A percentile compares a stretch with the other conserved stretches of the same genome.
phyloP scores from a whole-genome alignment of 23 red algal genomes.

The Gracilaria caudata region DNA sequence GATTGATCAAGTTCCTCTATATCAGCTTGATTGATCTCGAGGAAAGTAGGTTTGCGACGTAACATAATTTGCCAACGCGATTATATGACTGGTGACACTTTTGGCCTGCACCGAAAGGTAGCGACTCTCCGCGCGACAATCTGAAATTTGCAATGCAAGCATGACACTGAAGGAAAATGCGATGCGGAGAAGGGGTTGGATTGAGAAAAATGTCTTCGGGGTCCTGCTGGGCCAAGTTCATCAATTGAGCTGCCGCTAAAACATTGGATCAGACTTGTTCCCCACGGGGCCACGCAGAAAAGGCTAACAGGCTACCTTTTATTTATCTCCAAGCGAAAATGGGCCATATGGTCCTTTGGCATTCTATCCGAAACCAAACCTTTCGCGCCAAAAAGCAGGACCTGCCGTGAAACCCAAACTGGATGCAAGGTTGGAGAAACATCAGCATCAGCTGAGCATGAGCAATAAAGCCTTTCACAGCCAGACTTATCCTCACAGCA shows the following conservation, averaged over 20 bases:
- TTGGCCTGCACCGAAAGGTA: too few relatives aligned
- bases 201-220: neutral
- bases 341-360: neutral
- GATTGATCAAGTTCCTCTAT: slow-evolving; percentile 14
- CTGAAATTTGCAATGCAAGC: too few relatives aligned
- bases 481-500: neutral
- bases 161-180: too few relatives aligned
- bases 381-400: neutral
- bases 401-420: neutral
- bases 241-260: too few relatives aligned
- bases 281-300: too few relatives aligned
- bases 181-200: neutral
- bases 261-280: too few relatives aligned
- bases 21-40: slow-evolving; percentile 33
- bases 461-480: too few relatives aligned
- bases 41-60: slow-evolving; percentile 19
- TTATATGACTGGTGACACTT: too few relatives aligned
- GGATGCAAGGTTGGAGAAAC: neutral
- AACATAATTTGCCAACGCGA: slow-evolving; percentile 7
- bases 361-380: neutral
- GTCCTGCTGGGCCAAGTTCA: too few relatives aligned
- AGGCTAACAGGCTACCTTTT: neutral
- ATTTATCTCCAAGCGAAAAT: too few relatives aligned
- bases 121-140: too few relatives aligned
- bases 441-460: neutral